Percentiles rank a stretch among this genome's conserved stretches.
Evolutionary conservation across 345 rosid genomes (phyloP).

Genomic region (Dipteronia dyeriana): DNA sequence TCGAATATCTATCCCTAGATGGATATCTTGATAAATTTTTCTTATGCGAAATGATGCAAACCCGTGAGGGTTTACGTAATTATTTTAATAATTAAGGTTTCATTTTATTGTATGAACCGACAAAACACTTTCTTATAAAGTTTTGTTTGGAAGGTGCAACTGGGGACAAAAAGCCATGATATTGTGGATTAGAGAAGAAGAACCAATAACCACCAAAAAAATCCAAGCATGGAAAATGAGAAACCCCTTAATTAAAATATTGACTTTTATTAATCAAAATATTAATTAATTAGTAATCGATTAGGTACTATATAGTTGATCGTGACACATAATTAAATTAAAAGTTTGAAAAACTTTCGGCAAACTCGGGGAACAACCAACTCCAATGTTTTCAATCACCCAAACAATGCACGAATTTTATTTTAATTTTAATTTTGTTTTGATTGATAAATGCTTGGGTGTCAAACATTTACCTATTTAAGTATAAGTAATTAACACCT

Average conservation of each 20-base stretch:
- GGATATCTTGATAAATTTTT: too few species aligned
- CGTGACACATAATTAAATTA: slow-evolving; percentile 9
- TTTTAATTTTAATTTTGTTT: background rate
- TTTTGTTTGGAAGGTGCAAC: background rate
- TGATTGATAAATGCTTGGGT: background rate
- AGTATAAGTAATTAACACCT: too few species aligned
- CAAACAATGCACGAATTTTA: background rate
- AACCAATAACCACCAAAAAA: background rate
- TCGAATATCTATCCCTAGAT: too few species aligned
- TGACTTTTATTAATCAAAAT: background rate
- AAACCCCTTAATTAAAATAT: slow-evolving; percentile 8
- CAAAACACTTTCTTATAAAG: background rate
- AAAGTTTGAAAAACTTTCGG: slow-evolving; percentile 7
- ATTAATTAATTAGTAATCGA: slow-evolving; percentile 7
- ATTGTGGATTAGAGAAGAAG: background rate
- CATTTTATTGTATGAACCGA: background rate
- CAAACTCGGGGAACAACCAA: background rate
- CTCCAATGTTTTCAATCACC: background rate
- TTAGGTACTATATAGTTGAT: background rate
- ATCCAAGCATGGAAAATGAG: slow-evolving; percentile 4
- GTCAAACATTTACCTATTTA: slow-evolving; percentile 5
- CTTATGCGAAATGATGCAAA: too few species aligned
- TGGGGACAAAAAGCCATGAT: slow-evolving; percentile 26
- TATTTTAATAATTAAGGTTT: background rate
- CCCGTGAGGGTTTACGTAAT: background rate